Evolutionary conservation across 257 asterid genomes (phyloP).

Genomic region (Petrea volubilis): DNA sequence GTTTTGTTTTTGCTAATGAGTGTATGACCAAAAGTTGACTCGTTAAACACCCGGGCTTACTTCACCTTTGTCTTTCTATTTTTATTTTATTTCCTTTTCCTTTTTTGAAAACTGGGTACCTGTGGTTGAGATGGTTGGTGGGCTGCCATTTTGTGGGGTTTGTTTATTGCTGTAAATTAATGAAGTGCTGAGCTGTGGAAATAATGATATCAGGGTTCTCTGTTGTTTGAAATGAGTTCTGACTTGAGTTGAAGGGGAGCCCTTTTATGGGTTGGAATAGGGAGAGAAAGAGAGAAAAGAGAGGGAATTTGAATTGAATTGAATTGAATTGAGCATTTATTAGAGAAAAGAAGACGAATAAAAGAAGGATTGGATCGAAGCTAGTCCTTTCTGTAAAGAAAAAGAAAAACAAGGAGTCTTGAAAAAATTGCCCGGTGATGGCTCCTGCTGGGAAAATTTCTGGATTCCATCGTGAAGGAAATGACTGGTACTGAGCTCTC

Average conservation of each 20-base stretch:
- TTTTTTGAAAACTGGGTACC: constrained; percentile 30
- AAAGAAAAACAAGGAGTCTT: constrained; percentile 13
- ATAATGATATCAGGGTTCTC: constrained; percentile 37
- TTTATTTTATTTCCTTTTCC: constrained; percentile 18
- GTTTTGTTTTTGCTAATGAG: constrained; percentile 30
- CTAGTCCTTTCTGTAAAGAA: constrained; percentile 1
- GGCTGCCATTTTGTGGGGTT: constrained; percentile 46
- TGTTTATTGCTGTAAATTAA: constrained; percentile 36
- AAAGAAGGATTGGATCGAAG: constrained; percentile 9
- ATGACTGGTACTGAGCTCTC: constrained; percentile 65
- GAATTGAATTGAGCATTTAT: constrained; percentile 35
- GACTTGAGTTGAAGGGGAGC: constrained; percentile 28
- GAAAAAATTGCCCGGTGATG: constrained; percentile 41
- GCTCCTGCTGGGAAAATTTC: constrained; percentile 72
- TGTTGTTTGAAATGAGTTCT: constrained; percentile 27
- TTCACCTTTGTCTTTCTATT: constrained; percentile 16
- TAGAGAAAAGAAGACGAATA: constrained; percentile 8
- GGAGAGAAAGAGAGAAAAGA: constrained; percentile 14
- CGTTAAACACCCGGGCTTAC: constrained; percentile 18
- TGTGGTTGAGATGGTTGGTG: constrained; percentile 71
- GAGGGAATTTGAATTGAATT: constrained; percentile 41
- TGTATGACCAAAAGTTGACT: constrained; percentile 36
- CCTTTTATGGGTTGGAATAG: constrained; percentile 21
- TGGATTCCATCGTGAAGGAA: constrained; percentile 73
- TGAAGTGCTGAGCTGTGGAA: constrained; percentile 48